phyloP scores from a whole-genome alignment of 2,329 filamentous ascomycete genomes.

The Sarocladiaceae sp. region DNA sequence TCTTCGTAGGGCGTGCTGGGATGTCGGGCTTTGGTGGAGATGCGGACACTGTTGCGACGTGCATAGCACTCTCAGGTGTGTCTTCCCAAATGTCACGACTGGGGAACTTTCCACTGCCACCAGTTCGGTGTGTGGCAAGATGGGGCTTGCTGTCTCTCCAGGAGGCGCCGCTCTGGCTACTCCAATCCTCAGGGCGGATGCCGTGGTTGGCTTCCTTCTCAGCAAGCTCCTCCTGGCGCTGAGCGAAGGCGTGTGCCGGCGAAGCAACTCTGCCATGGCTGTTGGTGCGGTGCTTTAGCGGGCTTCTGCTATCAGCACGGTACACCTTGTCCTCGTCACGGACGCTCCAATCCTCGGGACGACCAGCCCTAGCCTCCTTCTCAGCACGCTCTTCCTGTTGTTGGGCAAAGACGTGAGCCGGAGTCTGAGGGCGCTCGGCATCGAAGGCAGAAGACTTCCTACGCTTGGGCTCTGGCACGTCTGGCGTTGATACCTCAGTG shows the following conservation, averaged over 20 bases:
- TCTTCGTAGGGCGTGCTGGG: slow-evolving; percentile 31
- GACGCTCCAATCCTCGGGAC: slow-evolving; percentile 18
- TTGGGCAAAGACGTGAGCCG: slow-evolving; percentile 62
- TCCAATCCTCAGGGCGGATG: slow-evolving; percentile 18
- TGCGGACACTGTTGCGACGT: slow-evolving; percentile 67
- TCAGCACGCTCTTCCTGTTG: slow-evolving; percentile 63
- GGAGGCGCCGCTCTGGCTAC: slow-evolving; percentile 20
- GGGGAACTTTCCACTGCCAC: slow-evolving; percentile 59
- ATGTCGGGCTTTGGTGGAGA: slow-evolving; percentile 25
- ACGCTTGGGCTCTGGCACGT: slow-evolving; percentile 28
- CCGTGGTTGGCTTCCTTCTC: slow-evolving; percentile 12
- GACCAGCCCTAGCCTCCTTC: slow-evolving; percentile 33
- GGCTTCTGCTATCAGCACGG: not conserved
- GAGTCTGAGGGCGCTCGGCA: slow-evolving; percentile 46
- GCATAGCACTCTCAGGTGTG: slow-evolving; percentile 73
- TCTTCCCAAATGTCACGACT: slow-evolving; percentile 96
- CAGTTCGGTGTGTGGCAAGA: slow-evolving; percentile 41
- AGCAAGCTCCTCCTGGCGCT: slow-evolving; percentile 13
- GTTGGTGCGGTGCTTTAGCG: slow-evolving; percentile 11
- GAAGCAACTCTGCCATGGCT: not conserved
- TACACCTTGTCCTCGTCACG: slow-evolving; percentile 5
- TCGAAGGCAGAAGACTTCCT: slow-evolving; percentile 21
- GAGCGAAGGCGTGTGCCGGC: slow-evolving; percentile 38
- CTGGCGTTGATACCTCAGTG: slow-evolving; percentile 78
- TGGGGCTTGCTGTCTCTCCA: slow-evolving; percentile 46